Percentiles rank a stretch among this genome's conserved stretches.
Conservation (phyloP, 441 rosid species). For the Viola pubescens region DNA sequence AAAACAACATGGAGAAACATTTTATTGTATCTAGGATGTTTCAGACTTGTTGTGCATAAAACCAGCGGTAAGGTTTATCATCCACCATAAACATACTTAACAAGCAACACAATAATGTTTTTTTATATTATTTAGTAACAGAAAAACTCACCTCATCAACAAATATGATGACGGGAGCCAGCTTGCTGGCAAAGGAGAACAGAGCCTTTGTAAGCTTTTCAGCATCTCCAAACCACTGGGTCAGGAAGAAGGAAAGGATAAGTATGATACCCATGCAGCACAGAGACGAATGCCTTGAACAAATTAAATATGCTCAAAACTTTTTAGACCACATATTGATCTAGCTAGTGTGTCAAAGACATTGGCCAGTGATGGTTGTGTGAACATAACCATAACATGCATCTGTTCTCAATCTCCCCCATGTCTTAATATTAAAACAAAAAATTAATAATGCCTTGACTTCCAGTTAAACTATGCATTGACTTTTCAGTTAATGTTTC, state of each 20-base stretch:
- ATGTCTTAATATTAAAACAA: too few species aligned
- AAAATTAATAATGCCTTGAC: too few species aligned
- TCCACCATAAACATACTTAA: background rate
- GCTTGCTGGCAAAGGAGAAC: conserved; percentile 86
- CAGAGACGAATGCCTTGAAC: background rate
- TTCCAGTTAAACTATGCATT: too few species aligned
- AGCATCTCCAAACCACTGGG: conserved; percentile 98
- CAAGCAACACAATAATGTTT: background rate
- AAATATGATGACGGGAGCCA: conserved; percentile 89
- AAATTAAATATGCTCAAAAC: background rate
- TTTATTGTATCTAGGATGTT: too few species aligned
- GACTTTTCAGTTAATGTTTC: too few species aligned
- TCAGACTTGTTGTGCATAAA: too few species aligned
- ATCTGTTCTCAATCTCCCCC: too few species aligned
- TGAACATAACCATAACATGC: too few species aligned
- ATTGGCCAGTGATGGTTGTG: too few species aligned
- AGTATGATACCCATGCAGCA: conserved; percentile 6
- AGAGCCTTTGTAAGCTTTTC: conserved; percentile 95
- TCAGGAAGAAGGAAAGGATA: conserved; percentile 13
- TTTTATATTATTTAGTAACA: background rate
- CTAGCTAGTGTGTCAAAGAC: too few species aligned
- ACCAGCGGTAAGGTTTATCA: background rate
- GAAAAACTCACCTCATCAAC: conserved; percentile 74
- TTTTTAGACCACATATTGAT: background rate
- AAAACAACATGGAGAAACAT: background rate